These are phyloP conservation scores for Plectosphaerella plurivora DNA, from an alignment of 2,329 filamentous ascomycete species.

Conservation along the genomic window DNA sequence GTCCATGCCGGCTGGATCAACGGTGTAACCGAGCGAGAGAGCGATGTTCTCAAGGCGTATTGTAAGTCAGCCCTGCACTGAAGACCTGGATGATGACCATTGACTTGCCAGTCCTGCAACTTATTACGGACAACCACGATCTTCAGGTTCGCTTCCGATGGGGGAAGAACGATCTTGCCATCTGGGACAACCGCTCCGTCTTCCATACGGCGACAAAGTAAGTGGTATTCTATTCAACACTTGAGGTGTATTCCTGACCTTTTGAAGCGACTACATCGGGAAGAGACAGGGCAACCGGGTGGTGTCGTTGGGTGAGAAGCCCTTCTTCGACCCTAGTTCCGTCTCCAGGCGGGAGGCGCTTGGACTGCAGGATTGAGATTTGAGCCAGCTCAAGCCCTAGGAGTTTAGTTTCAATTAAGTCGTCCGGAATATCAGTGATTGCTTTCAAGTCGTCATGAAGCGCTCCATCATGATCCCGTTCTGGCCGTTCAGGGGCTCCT, in stretches of 20 bases:
- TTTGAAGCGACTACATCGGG: conserved; percentile 17
- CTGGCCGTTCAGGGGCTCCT: no score
- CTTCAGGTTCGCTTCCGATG: conserved; percentile 24
- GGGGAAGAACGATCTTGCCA: conserved; percentile 21
- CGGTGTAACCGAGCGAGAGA: conserved; percentile 40
- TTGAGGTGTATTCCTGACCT: background rate
- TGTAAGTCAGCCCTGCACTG: no score
- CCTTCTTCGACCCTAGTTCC: conserved; percentile 20
- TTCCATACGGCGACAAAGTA: conserved; percentile 24
- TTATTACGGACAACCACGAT: conserved; percentile 23
- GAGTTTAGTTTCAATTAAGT: no score
- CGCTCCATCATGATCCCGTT: no score
- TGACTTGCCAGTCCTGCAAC: conserved; percentile 14
- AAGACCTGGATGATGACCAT: no score
- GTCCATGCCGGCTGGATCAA: conserved; percentile 40
- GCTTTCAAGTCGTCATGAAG: no score
- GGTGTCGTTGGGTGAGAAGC: conserved; percentile 23
- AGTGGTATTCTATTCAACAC: background rate
- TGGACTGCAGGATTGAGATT: background rate
- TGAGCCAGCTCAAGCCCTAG: background rate
- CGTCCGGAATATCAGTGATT: no score
- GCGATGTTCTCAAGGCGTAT: conserved; percentile 15
- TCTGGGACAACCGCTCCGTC: conserved; percentile 24
- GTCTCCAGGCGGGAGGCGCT: conserved; percentile 20
- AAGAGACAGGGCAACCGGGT: conserved; percentile 24